phyloP scores from a whole-genome alignment of 2,329 filamentous ascomycete genomes.

The Dichotomopilus funicola region DNA sequence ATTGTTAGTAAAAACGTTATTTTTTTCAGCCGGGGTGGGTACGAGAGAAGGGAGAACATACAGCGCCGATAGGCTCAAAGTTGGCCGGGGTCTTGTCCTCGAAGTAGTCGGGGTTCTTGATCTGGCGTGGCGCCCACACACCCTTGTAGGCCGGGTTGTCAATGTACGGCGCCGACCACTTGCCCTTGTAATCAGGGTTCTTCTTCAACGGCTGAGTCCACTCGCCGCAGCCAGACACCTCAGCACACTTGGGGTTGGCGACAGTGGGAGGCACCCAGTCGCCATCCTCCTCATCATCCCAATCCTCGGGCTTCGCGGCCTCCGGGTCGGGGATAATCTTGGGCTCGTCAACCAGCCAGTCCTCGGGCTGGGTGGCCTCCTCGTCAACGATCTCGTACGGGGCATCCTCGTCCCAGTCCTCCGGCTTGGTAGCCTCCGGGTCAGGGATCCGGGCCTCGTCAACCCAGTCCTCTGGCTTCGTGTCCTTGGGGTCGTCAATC shows the following conservation, averaged over 20 bases:
- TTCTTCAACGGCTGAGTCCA: constrained; percentile 89
- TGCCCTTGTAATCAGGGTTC: constrained; percentile 98
- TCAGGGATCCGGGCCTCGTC: constrained; percentile 87
- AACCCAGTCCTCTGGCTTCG: constrained; percentile 93
- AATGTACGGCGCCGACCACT: constrained; percentile 87
- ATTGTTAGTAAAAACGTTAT: constrained; percentile 8
- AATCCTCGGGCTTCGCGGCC: constrained; percentile 95
- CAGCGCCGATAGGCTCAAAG: constrained; percentile 96
- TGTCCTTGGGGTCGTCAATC: constrained; percentile 91
- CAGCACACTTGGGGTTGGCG: constrained; percentile 91
- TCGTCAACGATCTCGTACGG: constrained; percentile 94
- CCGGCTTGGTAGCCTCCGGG: constrained; percentile 89
- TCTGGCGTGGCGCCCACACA: constrained; percentile 88
- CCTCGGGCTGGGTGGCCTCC: constrained; percentile 82
- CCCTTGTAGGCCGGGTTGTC: constrained; percentile 99
- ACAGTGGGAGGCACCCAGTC: constrained; percentile 91
- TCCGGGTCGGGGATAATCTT: constrained; percentile 81
- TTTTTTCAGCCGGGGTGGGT: background rate
- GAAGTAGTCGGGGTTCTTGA: constrained; percentile 90
- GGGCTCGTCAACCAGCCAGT: constrained; percentile 92
- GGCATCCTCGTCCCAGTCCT: constrained; percentile 98
- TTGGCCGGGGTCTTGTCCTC: constrained; percentile 96
- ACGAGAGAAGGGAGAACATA: constrained; percentile 46
- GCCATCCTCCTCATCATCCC: constrained; percentile 99
- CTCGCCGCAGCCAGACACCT: constrained; percentile 85